Evolutionary conservation across 495 filamentous ascomycete genomes (phyloP).

Genomic region (Penicillium diatomitis): DNA sequence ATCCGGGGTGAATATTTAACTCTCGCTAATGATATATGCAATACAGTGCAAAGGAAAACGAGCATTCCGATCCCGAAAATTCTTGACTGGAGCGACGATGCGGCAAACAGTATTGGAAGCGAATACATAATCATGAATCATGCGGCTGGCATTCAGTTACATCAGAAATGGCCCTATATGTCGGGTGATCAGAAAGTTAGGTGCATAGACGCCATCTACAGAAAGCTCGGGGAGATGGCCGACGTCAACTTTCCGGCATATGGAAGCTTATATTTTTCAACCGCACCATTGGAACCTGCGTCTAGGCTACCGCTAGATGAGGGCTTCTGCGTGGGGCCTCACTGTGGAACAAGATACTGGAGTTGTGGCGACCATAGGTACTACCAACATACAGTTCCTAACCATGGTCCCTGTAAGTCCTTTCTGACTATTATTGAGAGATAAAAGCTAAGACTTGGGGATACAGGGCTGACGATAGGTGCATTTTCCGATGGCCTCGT

Average conservation of each 20-base stretch:
- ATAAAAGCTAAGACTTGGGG: neutral
- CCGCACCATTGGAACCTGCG: conserved; percentile 4
- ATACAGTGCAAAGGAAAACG: neutral
- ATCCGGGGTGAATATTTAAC: neutral
- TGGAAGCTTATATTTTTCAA: conserved; percentile 29
- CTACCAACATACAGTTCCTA: conserved; percentile 13
- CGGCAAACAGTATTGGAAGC: conserved; percentile 24
- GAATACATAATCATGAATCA: conserved; percentile 42
- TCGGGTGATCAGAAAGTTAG: conserved; percentile 19
- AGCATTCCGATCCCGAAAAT: conserved; percentile 28
- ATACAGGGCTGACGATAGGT: conserved; percentile 20
- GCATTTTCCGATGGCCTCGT: conserved; percentile 29
- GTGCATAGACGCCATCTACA: conserved; percentile 25
- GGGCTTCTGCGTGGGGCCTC: conserved; percentile 30
- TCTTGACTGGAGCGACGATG: conserved; percentile 30
- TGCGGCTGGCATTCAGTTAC: conserved; percentile 25
- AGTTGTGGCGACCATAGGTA: conserved; percentile 21
- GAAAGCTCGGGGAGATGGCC: conserved; percentile 21
- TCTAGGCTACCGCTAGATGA: conserved; percentile 18
- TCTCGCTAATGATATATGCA: neutral
- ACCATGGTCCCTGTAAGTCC: conserved; percentile 31
- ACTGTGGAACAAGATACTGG: conserved; percentile 33
- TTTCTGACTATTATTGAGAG: neutral
- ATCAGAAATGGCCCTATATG: conserved; percentile 30
- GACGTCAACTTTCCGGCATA: conserved; percentile 31